Percentiles rank a stretch among this genome's conserved stretches.
Evolutionary conservation across 805 yeast species (phyloP).

Genomic region (Candida anglica): DNA sequence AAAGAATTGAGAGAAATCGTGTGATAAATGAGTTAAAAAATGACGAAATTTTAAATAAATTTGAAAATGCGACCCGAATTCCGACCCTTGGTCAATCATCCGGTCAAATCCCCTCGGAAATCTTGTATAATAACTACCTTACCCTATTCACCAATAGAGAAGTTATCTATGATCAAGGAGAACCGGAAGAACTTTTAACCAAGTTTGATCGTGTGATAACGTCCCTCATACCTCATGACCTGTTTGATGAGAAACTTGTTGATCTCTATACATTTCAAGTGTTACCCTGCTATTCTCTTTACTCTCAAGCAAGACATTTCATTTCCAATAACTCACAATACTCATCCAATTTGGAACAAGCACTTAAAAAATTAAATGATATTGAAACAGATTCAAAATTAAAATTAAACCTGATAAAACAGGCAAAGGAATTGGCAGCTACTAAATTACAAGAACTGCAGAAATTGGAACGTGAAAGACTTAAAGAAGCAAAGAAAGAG

Average conservation of each 20-base stretch:
- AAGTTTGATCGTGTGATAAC: too few species aligned
- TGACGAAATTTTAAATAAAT: conserved; percentile 13
- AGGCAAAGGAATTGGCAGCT: conserved; percentile 7
- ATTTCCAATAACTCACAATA: conserved; percentile 18
- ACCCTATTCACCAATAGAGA: conserved; percentile 23
- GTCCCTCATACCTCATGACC: too few species aligned
- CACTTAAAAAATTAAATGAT: conserved; percentile 10
- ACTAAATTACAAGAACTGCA: conserved; percentile 6
- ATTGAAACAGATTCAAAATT: conserved; percentile 9
- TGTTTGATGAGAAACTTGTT: conserved; percentile 17
- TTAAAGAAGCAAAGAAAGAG: conserved; percentile 13
- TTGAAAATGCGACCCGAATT: conserved; percentile 16
- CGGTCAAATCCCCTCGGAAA: conserved; percentile 31
- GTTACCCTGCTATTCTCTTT: conserved; percentile 25
- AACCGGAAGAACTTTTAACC: too few species aligned
- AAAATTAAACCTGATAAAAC: conserved; percentile 7
- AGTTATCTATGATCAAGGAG: conserved; percentile 8
- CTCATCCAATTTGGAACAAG: conserved; percentile 6
- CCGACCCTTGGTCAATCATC: too few species aligned
- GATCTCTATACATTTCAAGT: conserved; percentile 34
- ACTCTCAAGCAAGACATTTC: conserved; percentile 22
- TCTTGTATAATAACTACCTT: conserved; percentile 28
- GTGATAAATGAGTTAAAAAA: conserved; percentile 12
- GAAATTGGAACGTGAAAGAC: conserved; percentile 10
- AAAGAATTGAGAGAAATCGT: conserved; percentile 7